Evolutionary conservation across 805 yeast genomes (phyloP).

Genomic region (Metschnikowia chrysomelidarum): DNA sequence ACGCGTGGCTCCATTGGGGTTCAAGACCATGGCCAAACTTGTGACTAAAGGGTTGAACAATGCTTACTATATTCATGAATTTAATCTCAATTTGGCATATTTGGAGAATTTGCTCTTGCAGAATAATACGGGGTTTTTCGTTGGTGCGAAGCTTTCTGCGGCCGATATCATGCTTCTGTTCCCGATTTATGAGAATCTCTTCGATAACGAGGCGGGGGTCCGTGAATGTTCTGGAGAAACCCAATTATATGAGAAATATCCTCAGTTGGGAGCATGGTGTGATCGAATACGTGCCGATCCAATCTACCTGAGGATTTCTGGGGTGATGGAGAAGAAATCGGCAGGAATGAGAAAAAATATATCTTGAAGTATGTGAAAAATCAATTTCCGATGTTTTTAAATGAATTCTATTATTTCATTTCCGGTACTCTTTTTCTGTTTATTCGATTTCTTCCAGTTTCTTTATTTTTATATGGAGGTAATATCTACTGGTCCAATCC

Average conservation of each 20-base stretch:
- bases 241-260: conserved; percentile 31
- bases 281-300: conserved; percentile 33
- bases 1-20: conserved; percentile 46
- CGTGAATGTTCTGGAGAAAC: conserved; percentile 35
- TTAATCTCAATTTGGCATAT: conserved; percentile 35
- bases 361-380: too few species aligned
- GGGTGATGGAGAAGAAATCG: conserved; percentile 31
- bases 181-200: conserved; percentile 32
- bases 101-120: conserved; percentile 39
- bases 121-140: conserved; percentile 40
- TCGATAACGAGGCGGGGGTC: conserved; percentile 35
- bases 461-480: neutral
- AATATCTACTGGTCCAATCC: conserved; percentile 28
- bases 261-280: conserved; percentile 39
- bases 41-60: conserved; percentile 47
- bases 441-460: neutral
- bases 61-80: conserved; percentile 49
- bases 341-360: conserved; percentile 20
- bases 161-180: conserved; percentile 57
- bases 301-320: conserved; percentile 28
- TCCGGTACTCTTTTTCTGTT: neutral
- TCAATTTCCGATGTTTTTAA: too few species aligned
- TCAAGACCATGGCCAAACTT: conserved; percentile 42
- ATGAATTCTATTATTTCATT: too few species aligned
- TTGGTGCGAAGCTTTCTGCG: conserved; percentile 48